These are phyloP conservation scores for Claviceps sp. DNA, from an alignment of 2,329 filamentous ascomycete species.

Conservation along the genomic window DNA sequence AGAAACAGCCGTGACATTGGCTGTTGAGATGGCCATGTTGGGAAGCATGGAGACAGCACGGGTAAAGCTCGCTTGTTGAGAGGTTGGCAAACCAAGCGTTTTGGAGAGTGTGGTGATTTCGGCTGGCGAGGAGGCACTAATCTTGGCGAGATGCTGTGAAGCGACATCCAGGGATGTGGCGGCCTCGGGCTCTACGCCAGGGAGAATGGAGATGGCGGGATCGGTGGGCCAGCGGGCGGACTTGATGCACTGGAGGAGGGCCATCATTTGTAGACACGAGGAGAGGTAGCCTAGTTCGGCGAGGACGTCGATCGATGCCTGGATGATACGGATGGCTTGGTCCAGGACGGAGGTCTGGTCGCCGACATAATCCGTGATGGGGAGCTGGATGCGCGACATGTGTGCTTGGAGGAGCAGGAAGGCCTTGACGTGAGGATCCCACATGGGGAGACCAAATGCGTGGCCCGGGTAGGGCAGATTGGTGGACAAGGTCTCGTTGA, in stretches of 20 bases:
- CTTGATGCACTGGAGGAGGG: constrained; percentile 82
- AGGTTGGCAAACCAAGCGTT: constrained; percentile 34
- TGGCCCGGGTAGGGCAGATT: constrained; percentile 55
- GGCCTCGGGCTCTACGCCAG: constrained; percentile 44
- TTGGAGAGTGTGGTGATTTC: constrained; percentile 32
- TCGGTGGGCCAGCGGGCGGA: constrained; percentile 83
- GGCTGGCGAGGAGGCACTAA: constrained; percentile 22
- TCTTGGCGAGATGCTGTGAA: constrained; percentile 25
- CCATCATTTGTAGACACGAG: constrained; percentile 70
- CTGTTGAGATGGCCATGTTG: constrained; percentile 48
- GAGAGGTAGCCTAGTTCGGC: constrained; percentile 76
- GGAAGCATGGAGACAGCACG: constrained; percentile 57
- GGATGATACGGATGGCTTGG: constrained; percentile 91
- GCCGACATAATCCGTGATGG: constrained; percentile 93
- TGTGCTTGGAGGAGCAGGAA: constrained; percentile 90
- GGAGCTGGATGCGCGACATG: constrained; percentile 83
- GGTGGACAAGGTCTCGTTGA: constrained; percentile 79
- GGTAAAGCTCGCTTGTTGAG: constrained; percentile 31
- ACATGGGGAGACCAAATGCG: constrained; percentile 69
- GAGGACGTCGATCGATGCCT: constrained; percentile 86
- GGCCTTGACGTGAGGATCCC: constrained; percentile 96
- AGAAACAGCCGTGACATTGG: constrained; percentile 46
- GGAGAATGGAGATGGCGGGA: constrained; percentile 64
- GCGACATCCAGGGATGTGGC: constrained; percentile 17
- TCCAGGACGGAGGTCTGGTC: constrained; percentile 84